phyloP scores from a whole-genome alignment of 371 early-diverging fungal species.

The Coemansia sp. region DNA sequence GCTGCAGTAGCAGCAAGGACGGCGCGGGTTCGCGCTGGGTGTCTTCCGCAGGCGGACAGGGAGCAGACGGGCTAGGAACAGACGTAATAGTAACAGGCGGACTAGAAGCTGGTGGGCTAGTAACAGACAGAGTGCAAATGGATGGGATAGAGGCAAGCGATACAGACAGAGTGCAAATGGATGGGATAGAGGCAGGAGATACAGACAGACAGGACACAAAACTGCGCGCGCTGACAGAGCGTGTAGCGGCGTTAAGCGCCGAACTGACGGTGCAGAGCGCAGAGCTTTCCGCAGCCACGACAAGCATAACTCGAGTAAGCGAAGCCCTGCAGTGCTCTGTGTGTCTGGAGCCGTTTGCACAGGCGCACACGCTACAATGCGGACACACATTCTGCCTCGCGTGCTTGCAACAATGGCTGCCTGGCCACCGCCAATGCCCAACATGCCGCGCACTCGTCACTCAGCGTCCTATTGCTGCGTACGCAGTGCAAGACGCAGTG shows the following conservation, averaged over 20 bases:
- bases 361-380: conserved; percentile 40
- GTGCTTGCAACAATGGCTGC: conserved; percentile 39
- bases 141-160: neutral
- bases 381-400: conserved; percentile 44
- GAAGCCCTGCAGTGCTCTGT: conserved; percentile 38
- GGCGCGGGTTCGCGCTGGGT: neutral
- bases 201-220: neutral
- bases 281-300: conserved; percentile 9
- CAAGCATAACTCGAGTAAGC: conserved; percentile 8
- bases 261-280: conserved; percentile 25
- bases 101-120: too few relatives aligned
- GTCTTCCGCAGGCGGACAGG: too few relatives aligned
- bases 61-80: too few relatives aligned
- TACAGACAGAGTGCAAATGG: neutral
- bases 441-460: conserved; percentile 26
- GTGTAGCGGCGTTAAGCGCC: conserved; percentile 14
- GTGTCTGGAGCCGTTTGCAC: conserved; percentile 33
- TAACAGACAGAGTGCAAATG: neutral
- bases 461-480: conserved; percentile 24
- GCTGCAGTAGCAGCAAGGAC: conserved; percentile 1
- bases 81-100: too few relatives aligned
- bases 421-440: conserved; percentile 25
- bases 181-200: neutral
- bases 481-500: conserved; percentile 21
- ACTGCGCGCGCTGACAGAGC: conserved; percentile 8